Percentiles rank a stretch among this genome's conserved stretches.
These are phyloP conservation scores for Thymus quinquecostatus DNA, from an alignment of 257 asterid genomes.

Conservation along the genomic window DNA sequence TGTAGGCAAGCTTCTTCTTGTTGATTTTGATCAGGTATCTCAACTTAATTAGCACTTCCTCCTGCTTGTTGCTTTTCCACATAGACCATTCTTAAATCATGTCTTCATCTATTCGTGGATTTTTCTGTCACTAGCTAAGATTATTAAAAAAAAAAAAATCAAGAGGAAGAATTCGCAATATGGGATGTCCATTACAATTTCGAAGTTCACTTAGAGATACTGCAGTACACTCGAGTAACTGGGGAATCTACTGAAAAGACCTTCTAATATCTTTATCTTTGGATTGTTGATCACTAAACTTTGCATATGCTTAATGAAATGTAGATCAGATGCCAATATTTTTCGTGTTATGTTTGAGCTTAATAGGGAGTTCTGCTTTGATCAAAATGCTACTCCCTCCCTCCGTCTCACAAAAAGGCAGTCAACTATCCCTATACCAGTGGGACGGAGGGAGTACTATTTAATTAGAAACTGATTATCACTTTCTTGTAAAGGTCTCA, in stretches of 20 bases:
- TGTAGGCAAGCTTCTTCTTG: conserved; percentile 87
- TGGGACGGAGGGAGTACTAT: too few species aligned
- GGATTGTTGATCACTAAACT: background rate
- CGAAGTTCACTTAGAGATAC: conserved; percentile 6
- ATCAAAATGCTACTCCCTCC: conserved; percentile 14
- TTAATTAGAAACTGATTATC: conserved; percentile 23
- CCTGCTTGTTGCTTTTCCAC: background rate
- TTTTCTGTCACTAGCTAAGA: conserved; percentile 12
- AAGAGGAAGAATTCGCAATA: conserved; percentile 7
- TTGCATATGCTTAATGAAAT: conserved; percentile 20
- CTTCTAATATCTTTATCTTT: background rate
- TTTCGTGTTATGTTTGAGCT: conserved; percentile 24
- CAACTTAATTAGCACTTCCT: conserved; percentile 12
- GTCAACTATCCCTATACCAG: too few species aligned
- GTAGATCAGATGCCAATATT: conserved; percentile 23
- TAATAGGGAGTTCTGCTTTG: conserved; percentile 25
- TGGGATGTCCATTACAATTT: background rate
- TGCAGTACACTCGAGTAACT: background rate
- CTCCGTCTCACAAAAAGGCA: too few species aligned
- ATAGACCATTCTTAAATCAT: background rate
- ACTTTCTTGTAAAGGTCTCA: conserved; percentile 69
- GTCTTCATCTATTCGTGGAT: conserved; percentile 2
- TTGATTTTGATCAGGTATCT: conserved; percentile 93
- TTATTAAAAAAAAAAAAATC: background rate
- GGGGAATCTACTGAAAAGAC: too few species aligned